phyloP scores from a whole-genome alignment of 257 asterid species.

The Capsicum chinense region DNA sequence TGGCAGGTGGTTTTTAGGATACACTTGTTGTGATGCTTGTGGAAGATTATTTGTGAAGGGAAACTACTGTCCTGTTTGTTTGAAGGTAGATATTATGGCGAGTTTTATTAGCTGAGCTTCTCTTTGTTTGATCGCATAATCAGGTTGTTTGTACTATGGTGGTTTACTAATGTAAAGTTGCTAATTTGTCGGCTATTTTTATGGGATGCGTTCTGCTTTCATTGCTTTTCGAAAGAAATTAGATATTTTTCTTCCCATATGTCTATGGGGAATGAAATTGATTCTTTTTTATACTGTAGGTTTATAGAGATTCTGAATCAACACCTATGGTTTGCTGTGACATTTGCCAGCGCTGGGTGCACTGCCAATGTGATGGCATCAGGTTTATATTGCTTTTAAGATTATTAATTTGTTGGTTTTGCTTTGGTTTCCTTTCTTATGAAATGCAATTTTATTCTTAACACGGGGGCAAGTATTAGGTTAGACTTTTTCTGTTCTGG shows the following conservation, averaged over 20 bases:
- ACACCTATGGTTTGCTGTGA: constrained; percentile 99
- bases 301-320: constrained; percentile 97
- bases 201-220: not conserved
- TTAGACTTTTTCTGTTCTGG: not conserved
- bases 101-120: not conserved
- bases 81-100: constrained; percentile 60
- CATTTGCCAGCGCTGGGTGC: constrained; percentile 97
- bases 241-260: not conserved
- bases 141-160: not conserved
- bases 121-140: not conserved
- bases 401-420: constrained; percentile 7
- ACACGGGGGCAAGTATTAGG: not conserved
- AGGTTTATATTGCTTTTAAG: constrained; percentile 54
- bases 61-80: constrained; percentile 95
- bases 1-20: constrained; percentile 97
- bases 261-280: constrained; percentile 20
- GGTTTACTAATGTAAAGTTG: not conserved
- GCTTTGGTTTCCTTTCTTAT: not conserved
- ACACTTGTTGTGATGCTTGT: constrained; percentile 99
- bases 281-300: constrained; percentile 56
- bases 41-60: constrained; percentile 96
- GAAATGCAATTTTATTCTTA: not conserved
- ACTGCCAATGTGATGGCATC: constrained; percentile 94
- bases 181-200: not conserved
- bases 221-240: not conserved